These are phyloP conservation scores for Schizonepeta tenuifolia DNA, from an alignment of 257 asterid genomes.

Conservation along the genomic window DNA sequence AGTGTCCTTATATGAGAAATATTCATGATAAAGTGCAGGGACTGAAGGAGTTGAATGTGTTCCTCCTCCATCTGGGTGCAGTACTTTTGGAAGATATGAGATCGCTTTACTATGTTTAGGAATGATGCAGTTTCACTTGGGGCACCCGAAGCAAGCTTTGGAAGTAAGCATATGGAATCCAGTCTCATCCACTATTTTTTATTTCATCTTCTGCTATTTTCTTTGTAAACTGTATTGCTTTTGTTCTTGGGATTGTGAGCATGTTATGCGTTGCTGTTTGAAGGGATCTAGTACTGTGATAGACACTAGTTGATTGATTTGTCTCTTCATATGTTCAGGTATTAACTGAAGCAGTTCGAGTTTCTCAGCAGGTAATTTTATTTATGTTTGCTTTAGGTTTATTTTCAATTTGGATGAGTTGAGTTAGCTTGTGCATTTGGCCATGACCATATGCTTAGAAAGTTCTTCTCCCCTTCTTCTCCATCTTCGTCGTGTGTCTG, in stretches of 20 bases:
- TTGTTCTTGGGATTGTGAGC: conserved; percentile 8
- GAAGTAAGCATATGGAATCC: conserved; percentile 58
- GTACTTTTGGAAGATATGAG: conserved; percentile 83
- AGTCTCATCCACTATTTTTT: conserved; percentile 13
- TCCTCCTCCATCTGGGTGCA: conserved; percentile 67
- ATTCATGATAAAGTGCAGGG: conserved; percentile 94
- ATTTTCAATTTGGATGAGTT: conserved; percentile 26
- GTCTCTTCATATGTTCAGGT: conserved; percentile 57
- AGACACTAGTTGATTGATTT: conserved; percentile 14
- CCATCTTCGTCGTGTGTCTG: no score
- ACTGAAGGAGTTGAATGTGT: conserved; percentile 81
- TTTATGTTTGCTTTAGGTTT: conserved; percentile 1
- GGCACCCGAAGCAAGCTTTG: conserved; percentile 92
- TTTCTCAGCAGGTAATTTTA: conserved; percentile 86
- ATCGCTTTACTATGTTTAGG: conserved; percentile 89
- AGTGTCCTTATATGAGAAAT: conserved; percentile 43
- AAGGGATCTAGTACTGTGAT: conserved; percentile 7
- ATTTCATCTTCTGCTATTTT: conserved; percentile 26
- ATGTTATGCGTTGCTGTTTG: conserved; percentile 9
- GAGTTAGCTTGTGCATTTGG: background rate
- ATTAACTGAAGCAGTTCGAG: conserved; percentile 91
- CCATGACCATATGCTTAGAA: no score
- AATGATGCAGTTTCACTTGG: conserved; percentile 95
- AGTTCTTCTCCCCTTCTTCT: no score
- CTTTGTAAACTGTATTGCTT: conserved; percentile 7